Percentiles rank a stretch among this genome's conserved stretches.
Evolutionary conservation across 106 monocot species (phyloP).

Genomic region (Allium fistulosum): DNA sequence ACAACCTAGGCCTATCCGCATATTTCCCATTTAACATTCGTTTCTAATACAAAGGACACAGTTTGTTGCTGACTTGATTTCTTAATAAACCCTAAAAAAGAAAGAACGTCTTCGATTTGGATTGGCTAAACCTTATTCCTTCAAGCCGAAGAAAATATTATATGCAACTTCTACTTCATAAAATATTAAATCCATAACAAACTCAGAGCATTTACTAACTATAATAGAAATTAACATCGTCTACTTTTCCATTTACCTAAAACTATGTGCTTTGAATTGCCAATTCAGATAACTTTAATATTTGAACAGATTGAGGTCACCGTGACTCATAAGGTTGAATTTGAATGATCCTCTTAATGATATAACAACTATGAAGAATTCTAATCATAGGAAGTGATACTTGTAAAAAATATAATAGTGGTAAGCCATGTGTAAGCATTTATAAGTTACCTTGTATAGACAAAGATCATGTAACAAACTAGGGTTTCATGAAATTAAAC

Average conservation of each 20-base stretch:
- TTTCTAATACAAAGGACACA: too few relatives aligned
- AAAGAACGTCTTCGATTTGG: too few relatives aligned
- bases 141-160: too few relatives aligned
- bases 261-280: not conserved
- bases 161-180: too few relatives aligned
- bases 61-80: too few relatives aligned
- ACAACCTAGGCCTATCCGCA: too few relatives aligned
- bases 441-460: conserved; percentile 2
- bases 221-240: not conserved
- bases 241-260: not conserved
- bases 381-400: conserved; percentile 4
- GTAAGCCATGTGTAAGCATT: conserved; percentile 6
- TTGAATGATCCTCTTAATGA: not conserved
- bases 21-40: too few relatives aligned
- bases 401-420: too few relatives aligned
- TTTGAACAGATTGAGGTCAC: conserved; percentile 4
- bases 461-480: conserved; percentile 8
- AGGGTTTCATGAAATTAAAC: conserved; percentile 5
- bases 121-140: too few relatives aligned
- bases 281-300: not conserved
- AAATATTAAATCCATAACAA: too few relatives aligned
- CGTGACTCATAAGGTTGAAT: not conserved
- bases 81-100: too few relatives aligned
- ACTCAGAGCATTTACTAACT: too few relatives aligned
- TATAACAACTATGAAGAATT: not conserved